A percentile compares a stretch with the other conserved stretches of the same genome.
phyloP scores from a whole-genome alignment of 768 basidiomycete species.

The Podaxis pistillaris region DNA sequence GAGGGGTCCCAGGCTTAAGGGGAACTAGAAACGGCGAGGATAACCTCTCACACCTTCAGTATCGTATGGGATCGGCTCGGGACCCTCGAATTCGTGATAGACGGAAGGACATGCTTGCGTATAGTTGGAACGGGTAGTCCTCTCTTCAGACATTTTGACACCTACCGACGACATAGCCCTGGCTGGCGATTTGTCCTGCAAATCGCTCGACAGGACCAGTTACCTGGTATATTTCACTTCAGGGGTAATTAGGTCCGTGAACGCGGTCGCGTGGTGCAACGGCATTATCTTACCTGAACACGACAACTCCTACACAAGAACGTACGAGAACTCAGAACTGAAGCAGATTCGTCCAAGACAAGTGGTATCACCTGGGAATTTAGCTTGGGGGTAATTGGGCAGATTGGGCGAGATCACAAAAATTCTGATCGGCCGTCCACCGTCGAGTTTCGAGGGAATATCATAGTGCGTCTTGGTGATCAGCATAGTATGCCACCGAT shows the following conservation, averaged over 20 bases:
- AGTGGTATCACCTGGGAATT: conserved; percentile 69
- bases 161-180: conserved; percentile 81
- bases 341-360: background rate
- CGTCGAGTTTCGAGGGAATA: conserved; percentile 65
- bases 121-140: background rate
- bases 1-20: background rate
- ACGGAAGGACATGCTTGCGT: conserved; percentile 72
- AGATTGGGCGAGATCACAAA: conserved; percentile 80
- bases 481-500: conserved; percentile 55
- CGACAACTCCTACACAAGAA: conserved; percentile 62
- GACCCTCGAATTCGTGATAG: conserved; percentile 92
- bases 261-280: background rate
- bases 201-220: conserved; percentile 97
- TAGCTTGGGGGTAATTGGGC: conserved; percentile 84
- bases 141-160: background rate
- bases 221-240: conserved; percentile 92
- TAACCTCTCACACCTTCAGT: conserved; percentile 55
- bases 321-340: background rate
- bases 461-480: conserved; percentile 80
- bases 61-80: conserved; percentile 88
- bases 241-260: background rate
- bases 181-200: conserved; percentile 83
- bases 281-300: conserved; percentile 59
- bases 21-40: background rate
- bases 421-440: conserved; percentile 68